These are phyloP conservation scores for Xylariaceae sp. DNA, from an alignment of 2,329 filamentous ascomycete genomes.

Conservation along the genomic window DNA sequence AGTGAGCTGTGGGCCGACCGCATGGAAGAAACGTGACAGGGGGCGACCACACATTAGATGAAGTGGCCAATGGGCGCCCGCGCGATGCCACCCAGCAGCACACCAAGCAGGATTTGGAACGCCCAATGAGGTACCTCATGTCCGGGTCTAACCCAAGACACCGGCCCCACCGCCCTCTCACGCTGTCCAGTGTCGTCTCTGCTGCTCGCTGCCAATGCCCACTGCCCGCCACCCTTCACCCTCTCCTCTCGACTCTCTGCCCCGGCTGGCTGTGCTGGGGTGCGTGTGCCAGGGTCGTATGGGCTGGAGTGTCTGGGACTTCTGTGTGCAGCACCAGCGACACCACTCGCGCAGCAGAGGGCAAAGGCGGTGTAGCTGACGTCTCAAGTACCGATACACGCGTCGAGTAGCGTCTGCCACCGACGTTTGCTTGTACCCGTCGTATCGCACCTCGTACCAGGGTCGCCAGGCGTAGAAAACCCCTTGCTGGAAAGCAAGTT, in stretches of 20 bases:
- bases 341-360: constrained; percentile 3
- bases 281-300: constrained; percentile 4
- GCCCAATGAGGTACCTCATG: constrained; percentile 48
- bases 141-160: constrained; percentile 44
- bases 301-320: constrained; percentile 14
- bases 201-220: no score
- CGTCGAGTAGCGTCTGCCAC: no score
- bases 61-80: constrained; percentile 43
- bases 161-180: no score
- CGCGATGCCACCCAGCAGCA: constrained; percentile 30
- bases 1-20: constrained; percentile 41
- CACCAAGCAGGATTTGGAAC: constrained; percentile 41
- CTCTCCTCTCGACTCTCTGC: no score
- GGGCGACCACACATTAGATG: constrained; percentile 46
- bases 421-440: background rate
- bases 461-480: constrained; percentile 12
- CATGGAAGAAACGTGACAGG: constrained; percentile 51
- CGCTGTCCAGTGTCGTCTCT: no score
- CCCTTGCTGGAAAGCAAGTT: constrained; percentile 19
- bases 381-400: constrained; percentile 23
- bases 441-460: background rate
- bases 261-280: no score
- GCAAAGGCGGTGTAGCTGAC: constrained; percentile 31
- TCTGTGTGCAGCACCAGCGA: no score
- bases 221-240: no score